Conservation (phyloP, 2,329 filamentous ascomycete species). For the Apiospora arundinis region DNA sequence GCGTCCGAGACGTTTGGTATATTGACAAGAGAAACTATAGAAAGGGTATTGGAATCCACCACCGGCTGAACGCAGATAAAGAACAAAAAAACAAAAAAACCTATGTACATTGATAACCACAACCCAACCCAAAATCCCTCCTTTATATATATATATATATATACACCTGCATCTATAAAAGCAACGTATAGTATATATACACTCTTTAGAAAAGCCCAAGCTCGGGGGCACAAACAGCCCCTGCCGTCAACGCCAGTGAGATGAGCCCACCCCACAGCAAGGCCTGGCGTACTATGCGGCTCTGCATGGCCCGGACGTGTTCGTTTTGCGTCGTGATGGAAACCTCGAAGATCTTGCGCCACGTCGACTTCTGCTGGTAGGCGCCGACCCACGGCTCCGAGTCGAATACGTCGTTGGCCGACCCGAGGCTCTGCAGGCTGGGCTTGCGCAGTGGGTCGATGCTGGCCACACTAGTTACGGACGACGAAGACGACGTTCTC, state of each 20-base stretch:
- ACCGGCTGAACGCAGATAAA: background rate
- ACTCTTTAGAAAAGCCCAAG: background rate
- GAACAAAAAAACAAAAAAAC: background rate
- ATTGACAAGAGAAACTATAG: background rate
- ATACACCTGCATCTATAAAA: background rate
- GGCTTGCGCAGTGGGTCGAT: conserved; percentile 36
- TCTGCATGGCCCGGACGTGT: conserved; percentile 42
- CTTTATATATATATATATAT: background rate
- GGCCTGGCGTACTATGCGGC: conserved; percentile 41
- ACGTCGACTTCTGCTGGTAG: conserved; percentile 36
- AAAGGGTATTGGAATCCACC: background rate
- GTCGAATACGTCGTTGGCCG: conserved; percentile 38
- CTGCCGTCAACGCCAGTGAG: conserved; percentile 38
- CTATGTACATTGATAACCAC: background rate
- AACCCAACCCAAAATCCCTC: background rate
- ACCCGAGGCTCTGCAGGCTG: conserved; percentile 43
- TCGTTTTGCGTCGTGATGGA: conserved; percentile 40
- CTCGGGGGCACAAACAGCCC: conserved; percentile 31
- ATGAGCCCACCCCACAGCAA: conserved; percentile 43
- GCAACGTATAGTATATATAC: background rate
- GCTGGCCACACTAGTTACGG: conserved; percentile 25
- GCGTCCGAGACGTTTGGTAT: background rate
- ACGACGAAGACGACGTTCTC: conserved; percentile 11
- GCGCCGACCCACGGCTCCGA: conserved; percentile 40
- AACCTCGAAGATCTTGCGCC: conserved; percentile 38